Conservation (phyloP, 1,139 yeast species). For the Zygosaccharomyces pseudobailii region DNA sequence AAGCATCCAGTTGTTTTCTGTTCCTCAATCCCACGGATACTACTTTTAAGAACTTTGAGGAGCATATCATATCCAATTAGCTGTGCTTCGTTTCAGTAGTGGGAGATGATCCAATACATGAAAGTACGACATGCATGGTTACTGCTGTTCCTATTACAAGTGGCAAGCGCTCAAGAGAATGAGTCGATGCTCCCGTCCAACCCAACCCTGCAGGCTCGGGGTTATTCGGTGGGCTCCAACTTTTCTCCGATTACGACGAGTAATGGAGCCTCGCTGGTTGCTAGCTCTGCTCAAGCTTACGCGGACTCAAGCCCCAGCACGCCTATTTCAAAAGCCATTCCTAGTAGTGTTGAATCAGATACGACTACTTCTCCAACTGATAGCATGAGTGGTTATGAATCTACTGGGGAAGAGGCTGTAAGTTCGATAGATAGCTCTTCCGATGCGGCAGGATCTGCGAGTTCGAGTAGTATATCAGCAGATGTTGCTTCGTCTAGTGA, state of each 20-base stretch:
- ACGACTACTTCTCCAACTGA: neutral
- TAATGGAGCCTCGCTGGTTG: neutral
- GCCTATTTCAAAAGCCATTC: no score
- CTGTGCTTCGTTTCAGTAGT: neutral
- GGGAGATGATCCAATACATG: neutral
- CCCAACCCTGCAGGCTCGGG: neutral
- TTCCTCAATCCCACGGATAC: neutral
- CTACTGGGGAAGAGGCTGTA: neutral
- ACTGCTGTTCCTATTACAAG: neutral
- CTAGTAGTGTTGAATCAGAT: no score
- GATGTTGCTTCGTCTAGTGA: neutral
- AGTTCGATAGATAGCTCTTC: neutral
- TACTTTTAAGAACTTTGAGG: neutral
- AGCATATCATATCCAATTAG: neutral
- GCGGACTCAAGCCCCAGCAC: no score
- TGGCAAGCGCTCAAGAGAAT: neutral
- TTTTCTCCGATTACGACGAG: neutral
- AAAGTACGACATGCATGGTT: conserved; percentile 1
- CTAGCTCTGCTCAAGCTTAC: neutral
- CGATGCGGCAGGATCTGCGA: neutral
- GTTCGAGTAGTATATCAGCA: neutral
- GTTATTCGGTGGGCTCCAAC: neutral
- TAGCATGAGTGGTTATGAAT: neutral
- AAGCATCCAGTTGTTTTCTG: neutral
- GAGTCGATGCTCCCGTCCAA: neutral